Evolutionary conservation across 306 rosid genomes (phyloP).

Genomic region (Sesbania bispinosa): DNA sequence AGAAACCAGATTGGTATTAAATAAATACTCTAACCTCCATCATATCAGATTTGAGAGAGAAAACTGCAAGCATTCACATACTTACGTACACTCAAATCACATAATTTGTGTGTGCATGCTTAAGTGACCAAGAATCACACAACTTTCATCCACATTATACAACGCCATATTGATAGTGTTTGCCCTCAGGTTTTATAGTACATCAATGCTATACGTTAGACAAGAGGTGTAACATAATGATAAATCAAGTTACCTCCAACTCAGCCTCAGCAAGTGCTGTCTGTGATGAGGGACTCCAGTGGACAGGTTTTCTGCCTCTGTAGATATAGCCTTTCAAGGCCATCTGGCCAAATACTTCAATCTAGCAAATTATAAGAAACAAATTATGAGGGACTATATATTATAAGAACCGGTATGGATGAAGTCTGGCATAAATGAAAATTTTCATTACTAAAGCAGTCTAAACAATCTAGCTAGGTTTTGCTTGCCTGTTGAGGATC

Average conservation of each 20-base stretch:
- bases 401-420: background rate
- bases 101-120: background rate
- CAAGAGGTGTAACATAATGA: background rate
- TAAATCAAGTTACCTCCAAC: constrained; percentile 66
- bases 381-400: constrained; percentile 11
- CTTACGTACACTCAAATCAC: background rate
- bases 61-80: background rate
- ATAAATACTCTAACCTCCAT: constrained; percentile 20
- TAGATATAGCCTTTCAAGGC: constrained; percentile 85
- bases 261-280: constrained; percentile 99
- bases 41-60: constrained; percentile 6
- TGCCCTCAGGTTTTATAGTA: constrained; percentile 7
- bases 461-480: constrained; percentile 4
- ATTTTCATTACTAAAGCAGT: background rate
- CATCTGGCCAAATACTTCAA: constrained; percentile 98
- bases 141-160: constrained; percentile 2
- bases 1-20: constrained; percentile 27
- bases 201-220: background rate
- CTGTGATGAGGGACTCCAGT: constrained; percentile 98
- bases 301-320: constrained; percentile 98
- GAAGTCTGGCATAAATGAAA: constrained; percentile 15
- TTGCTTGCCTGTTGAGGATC: constrained; percentile 15
- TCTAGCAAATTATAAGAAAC: constrained; percentile 47
- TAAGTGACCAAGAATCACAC: background rate
- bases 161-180: background rate